Percentiles rank a stretch among this genome's conserved stretches.
phyloP scores from a whole-genome alignment of 2,329 filamentous ascomycete species.

The Cladosporium sp. region DNA sequence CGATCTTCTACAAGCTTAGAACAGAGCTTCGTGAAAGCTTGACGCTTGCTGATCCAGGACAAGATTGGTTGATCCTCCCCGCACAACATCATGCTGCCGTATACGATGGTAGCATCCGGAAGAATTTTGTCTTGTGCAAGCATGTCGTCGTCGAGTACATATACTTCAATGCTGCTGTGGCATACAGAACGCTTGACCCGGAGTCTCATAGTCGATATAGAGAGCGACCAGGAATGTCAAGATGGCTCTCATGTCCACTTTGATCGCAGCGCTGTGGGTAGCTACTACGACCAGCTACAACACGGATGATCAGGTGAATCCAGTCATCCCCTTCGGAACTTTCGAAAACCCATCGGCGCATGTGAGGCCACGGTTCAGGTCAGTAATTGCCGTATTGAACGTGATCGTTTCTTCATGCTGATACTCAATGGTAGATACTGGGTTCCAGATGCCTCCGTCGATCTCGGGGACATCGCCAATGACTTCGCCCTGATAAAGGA shows the following conservation, averaged over 20 bases:
- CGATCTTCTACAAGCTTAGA: constrained; percentile 12
- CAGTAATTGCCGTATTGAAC: neutral
- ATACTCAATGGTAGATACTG: constrained; percentile 38
- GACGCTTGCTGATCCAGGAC: neutral
- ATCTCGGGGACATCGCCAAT: constrained; percentile 29
- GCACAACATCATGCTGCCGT: neutral
- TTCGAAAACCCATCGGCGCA: constrained; percentile 35
- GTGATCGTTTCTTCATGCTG: neutral
- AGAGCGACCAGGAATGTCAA: neutral
- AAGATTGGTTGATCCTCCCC: constrained; percentile 2
- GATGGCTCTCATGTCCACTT: neutral
- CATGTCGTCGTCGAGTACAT: neutral
- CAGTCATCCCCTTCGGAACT: constrained; percentile 27
- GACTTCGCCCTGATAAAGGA: constrained; percentile 37
- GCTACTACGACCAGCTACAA: neutral
- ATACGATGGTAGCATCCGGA: neutral
- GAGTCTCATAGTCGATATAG: neutral
- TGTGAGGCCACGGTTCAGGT: constrained; percentile 32
- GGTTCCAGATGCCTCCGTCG: constrained; percentile 42
- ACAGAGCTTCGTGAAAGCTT: constrained; percentile 10
- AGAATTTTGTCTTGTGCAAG: neutral
- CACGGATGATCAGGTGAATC: constrained; percentile 26
- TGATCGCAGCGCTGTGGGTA: neutral
- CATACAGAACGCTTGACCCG: neutral
- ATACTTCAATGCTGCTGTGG: neutral